These are phyloP conservation scores for Nakataea oryzae DNA, from an alignment of 2,329 filamentous ascomycete genomes.

Conservation along the genomic window DNA sequence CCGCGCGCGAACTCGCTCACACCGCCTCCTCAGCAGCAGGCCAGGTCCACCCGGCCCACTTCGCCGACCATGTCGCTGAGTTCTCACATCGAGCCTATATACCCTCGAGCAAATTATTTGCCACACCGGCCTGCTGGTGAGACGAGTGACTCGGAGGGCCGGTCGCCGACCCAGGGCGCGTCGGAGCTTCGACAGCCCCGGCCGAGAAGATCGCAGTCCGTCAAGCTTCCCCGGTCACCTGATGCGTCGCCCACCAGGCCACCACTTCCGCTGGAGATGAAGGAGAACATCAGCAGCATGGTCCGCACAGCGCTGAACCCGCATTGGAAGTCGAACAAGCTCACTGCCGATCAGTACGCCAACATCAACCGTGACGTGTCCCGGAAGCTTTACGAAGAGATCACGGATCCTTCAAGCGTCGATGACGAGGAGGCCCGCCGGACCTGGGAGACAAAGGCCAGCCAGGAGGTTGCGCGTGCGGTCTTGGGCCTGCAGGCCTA, in stretches of 20 bases:
- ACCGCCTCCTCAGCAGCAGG: constrained; percentile 49
- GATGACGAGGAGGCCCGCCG: constrained; percentile 57
- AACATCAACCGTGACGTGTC: constrained; percentile 86
- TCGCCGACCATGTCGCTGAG: constrained; percentile 55
- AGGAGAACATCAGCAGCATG: constrained; percentile 77
- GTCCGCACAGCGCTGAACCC: constrained; percentile 76
- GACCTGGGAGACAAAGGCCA: constrained; percentile 67
- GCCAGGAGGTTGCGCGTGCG: constrained; percentile 67
- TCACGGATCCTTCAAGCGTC: constrained; percentile 43
- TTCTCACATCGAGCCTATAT: constrained; percentile 62
- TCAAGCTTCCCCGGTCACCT: constrained; percentile 36
- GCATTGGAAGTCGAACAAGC: constrained; percentile 66
- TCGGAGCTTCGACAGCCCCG: constrained; percentile 43
- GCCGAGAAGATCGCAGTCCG: constrained; percentile 32
- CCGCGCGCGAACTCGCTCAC: constrained; percentile 58
- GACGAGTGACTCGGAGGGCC: constrained; percentile 25
- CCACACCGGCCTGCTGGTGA: constrained; percentile 39
- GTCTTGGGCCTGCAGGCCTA: constrained; percentile 46
- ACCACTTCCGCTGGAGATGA: constrained; percentile 66
- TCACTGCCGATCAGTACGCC: constrained; percentile 85
- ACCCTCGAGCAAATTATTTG: constrained; percentile 66
- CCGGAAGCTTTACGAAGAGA: constrained; percentile 71
- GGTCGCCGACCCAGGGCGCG: constrained; percentile 13
- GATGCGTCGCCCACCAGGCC: constrained; percentile 60
- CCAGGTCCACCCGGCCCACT: constrained; percentile 43